These are phyloP conservation scores for Flaveria floridana DNA, from an alignment of 140 eudicot genomes.

Conservation along the genomic window DNA sequence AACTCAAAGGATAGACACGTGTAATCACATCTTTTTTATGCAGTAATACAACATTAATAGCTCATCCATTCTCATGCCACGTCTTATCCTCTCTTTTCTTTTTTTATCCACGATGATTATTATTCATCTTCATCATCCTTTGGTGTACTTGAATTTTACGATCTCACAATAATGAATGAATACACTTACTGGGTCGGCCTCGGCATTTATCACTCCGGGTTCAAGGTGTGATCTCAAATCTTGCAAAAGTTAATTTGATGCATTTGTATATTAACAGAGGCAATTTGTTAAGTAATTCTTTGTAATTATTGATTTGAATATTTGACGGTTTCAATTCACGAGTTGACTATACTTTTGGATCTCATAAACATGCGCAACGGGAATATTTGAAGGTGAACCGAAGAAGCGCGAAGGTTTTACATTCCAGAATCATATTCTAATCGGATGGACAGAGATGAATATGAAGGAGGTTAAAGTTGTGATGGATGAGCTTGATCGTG, in stretches of 20 bases:
- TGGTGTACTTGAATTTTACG: conserved; percentile 62
- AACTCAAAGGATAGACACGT: too few species aligned
- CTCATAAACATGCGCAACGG: conserved; percentile 74
- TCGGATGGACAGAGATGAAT: conserved; percentile 74
- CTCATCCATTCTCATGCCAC: too few species aligned
- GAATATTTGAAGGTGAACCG: conserved; percentile 83
- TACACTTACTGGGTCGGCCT: conserved; percentile 89
- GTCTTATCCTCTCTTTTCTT: too few species aligned
- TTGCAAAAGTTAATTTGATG: neutral
- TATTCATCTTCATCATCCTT: conserved; percentile 3
- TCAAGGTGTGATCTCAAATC: conserved; percentile 52
- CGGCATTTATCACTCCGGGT: conserved; percentile 93
- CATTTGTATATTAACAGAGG: too few species aligned
- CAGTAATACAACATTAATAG: too few species aligned
- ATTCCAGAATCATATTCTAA: conserved; percentile 60
- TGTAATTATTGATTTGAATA: too few species aligned
- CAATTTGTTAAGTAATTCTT: too few species aligned
- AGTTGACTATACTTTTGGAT: conserved; percentile 36
- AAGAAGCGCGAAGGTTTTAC: conserved; percentile 76
- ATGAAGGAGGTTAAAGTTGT: neutral
- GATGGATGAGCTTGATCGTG: too few species aligned
- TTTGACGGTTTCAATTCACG: neutral
- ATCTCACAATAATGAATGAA: conserved; percentile 68
- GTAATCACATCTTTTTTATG: too few species aligned
- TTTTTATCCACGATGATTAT: too few species aligned